Base-by-base conservation (phyloP, 2,329 filamentous ascomycete species). In the Fusarium heterosporum region DNA sequence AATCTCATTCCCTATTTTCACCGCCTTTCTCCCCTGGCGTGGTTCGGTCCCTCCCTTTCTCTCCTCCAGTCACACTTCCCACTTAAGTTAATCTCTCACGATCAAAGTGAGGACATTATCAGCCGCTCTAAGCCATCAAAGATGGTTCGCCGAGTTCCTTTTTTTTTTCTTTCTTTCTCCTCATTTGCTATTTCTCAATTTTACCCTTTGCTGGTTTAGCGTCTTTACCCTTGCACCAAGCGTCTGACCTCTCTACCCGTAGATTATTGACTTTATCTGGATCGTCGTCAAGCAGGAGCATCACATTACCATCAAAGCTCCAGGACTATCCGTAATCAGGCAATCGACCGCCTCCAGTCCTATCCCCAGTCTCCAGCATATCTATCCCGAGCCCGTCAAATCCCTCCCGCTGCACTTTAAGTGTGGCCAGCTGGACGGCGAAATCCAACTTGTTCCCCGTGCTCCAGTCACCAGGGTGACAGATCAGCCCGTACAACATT, bases 401-500 rank as follows among this genome's bases (percentile, higher is more conserved):
- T 7, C 90, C 90, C 68, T 91, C 87, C 64, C 84, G 85, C 64
- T 85, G 80, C 41, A 93, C 87, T 76, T 93, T 93, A 62, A 83
- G 80, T 39, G 89, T 89, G 51, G 90, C 90, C 73, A 93, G 76
- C 58, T 84, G 81, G 67, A 89, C 90, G 45, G 89, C 89, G 77
- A 91, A 90, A 30, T 73, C 75, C 61, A 91, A 74, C 70, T 83
- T 86, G 56, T 77, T 74, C 49, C 77, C 68, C 45, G 83, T 71
- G 68, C 78, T 75, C 86, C 86, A 89, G 64, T 83, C 78, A 10
- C 76, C 71, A 41, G 72, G 68, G 64, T 82, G 83, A 72, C 81
- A 85, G 56, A 84, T 77, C 62, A 91, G 76, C 34, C 81, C 83
- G 77, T 89, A 92, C 47, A 93, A 78, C 76, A 91, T 87, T 60